A percentile compares a stretch with the other conserved stretches of the same genome.
These are phyloP conservation scores for Candida morakotiae DNA, from an alignment of 805 yeast genomes.

Conservation along the genomic window DNA sequence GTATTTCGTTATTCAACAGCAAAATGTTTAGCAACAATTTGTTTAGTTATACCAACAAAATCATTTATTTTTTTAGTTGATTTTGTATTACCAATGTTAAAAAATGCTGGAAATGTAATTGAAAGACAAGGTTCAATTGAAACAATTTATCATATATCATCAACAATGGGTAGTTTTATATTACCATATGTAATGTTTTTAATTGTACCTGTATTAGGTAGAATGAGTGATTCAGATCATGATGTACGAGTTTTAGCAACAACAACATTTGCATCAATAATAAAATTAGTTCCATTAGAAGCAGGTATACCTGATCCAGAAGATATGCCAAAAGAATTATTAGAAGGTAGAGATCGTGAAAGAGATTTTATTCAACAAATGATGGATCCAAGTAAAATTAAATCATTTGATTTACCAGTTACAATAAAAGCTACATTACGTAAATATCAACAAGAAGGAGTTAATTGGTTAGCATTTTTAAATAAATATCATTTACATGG, in stretches of 20 bases:
- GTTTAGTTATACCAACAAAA: constrained; percentile 61
- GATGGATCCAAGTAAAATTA: constrained; percentile 93
- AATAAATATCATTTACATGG: constrained; percentile 96
- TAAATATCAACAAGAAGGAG: constrained; percentile 97
- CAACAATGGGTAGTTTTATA: constrained; percentile 81
- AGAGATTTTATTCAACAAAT: constrained; percentile 93
- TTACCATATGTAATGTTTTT: constrained; percentile 92
- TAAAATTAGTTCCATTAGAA: constrained; percentile 92
- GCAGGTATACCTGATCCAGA: constrained; percentile 96
- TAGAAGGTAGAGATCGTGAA: constrained; percentile 88
- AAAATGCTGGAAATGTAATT: constrained; percentile 63
- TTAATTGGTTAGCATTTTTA: constrained; percentile 94
- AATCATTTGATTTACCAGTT: constrained; percentile 85
- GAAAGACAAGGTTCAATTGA: constrained; percentile 95
- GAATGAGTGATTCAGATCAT: constrained; percentile 93
- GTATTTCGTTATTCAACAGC: constrained; percentile 90
- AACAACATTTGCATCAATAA: constrained; percentile 93
- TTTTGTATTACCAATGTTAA: constrained; percentile 71
- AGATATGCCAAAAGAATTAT: constrained; percentile 78
- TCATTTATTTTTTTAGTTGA: constrained; percentile 81
- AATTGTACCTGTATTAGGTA: constrained; percentile 92
- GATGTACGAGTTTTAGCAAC: constrained; percentile 91
- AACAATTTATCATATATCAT: constrained; percentile 78
- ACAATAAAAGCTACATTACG: constrained; percentile 89
- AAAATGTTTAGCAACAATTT: constrained; percentile 77